Evolutionary conservation across 73 alveolate species (phyloP).

Genomic region (Stentor roeselii): DNA sequence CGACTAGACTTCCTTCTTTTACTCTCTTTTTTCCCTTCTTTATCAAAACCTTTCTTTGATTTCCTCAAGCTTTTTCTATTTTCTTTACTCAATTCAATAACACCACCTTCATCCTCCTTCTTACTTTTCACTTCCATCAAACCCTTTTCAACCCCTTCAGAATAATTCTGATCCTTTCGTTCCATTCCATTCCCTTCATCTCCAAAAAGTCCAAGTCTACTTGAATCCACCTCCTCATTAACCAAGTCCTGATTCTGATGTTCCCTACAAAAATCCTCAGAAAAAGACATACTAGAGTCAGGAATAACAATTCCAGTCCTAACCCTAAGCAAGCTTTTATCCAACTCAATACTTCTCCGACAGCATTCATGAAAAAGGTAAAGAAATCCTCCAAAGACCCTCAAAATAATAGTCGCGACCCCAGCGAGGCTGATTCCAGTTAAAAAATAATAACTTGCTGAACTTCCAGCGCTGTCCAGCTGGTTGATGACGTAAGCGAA

Average conservation of each 20-base stretch:
- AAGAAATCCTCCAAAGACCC: not conserved
- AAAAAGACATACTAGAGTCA: not conserved
- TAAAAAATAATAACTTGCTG: not conserved
- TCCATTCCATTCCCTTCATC: not conserved
- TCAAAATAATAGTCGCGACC: not conserved
- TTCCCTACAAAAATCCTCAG: not conserved
- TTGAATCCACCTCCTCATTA: not conserved
- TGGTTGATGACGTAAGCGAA: conserved; percentile 1
- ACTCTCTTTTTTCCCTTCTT: too few relatives aligned
- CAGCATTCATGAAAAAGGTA: conserved; percentile 7
- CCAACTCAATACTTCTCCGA: not conserved
- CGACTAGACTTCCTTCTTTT: too few relatives aligned
- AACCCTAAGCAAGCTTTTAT: not conserved
- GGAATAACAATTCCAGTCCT: not conserved
- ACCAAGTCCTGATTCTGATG: not conserved
- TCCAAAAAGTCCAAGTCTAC: not conserved
- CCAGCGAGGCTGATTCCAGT: not conserved
- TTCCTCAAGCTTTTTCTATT: too few relatives aligned
- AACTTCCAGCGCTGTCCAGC: not conserved
- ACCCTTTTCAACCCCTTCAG: not conserved
- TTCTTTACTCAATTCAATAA: too few relatives aligned
- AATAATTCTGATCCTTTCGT: not conserved
- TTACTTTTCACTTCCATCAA: not conserved
- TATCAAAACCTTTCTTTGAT: too few relatives aligned
- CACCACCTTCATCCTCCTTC: not conserved